phyloP scores from a whole-genome alignment of 1,139 yeast genomes.

The Yamadazyma trypodendri region DNA sequence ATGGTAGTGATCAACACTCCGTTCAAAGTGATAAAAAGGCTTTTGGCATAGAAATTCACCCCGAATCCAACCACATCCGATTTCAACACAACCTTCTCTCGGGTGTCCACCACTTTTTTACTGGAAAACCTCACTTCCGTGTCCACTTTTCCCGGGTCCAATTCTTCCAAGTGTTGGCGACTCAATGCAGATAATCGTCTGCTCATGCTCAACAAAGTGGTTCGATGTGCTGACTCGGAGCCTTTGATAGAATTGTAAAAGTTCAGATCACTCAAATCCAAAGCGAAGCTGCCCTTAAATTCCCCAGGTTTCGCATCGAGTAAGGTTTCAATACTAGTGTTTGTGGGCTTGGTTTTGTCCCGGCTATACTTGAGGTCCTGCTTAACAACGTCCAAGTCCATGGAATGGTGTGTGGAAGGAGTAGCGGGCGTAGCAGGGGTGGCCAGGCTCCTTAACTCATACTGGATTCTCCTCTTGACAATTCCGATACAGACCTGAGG shows the following conservation, averaged over 20 bases:
- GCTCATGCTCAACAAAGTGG: slow-evolving; percentile 36
- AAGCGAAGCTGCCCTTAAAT: slow-evolving; percentile 42
- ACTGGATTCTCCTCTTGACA: slow-evolving; percentile 27
- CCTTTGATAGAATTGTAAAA: slow-evolving; percentile 40
- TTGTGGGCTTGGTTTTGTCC: slow-evolving; percentile 16
- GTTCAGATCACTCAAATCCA: slow-evolving; percentile 41
- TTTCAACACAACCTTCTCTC: slow-evolving; percentile 18
- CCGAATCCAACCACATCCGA: slow-evolving; percentile 84
- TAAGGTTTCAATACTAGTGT: slow-evolving; percentile 20
- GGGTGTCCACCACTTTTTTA: slow-evolving; percentile 5
- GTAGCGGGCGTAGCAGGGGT: slow-evolving; percentile 8
- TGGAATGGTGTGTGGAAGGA: slow-evolving; percentile 1
- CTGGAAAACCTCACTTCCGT: slow-evolving; percentile 40
- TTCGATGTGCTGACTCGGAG: slow-evolving; percentile 28
- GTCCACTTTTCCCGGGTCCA: slow-evolving; percentile 34
- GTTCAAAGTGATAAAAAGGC: slow-evolving; percentile 78
- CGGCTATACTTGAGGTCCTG: slow-evolving; percentile 25
- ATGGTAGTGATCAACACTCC: slow-evolving; percentile 53
- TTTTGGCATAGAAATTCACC: slow-evolving; percentile 61
- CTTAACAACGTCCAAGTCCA: slow-evolving; percentile 33
- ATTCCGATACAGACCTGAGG: slow-evolving; percentile 38
- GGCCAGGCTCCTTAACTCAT: slow-evolving; percentile 16
- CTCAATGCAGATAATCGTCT: slow-evolving; percentile 37
- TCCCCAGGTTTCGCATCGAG: slow-evolving; percentile 37
- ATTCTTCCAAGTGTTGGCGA: slow-evolving; percentile 27